Conservation (phyloP, 208 protist genomes). For the Trypanosoma caninum region DNA sequence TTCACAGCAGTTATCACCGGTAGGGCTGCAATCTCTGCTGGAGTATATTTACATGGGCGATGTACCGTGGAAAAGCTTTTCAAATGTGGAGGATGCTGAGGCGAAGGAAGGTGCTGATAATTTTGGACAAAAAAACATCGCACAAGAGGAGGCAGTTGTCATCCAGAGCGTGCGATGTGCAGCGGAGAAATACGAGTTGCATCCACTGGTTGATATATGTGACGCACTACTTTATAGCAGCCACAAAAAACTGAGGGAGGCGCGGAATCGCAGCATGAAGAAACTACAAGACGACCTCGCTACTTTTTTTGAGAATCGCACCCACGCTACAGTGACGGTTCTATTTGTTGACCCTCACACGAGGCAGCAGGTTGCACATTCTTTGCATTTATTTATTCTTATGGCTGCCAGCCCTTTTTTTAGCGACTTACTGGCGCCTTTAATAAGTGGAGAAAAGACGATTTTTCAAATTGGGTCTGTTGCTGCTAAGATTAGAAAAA, state of each 20-base stretch:
- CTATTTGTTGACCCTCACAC: constrained; percentile 82
- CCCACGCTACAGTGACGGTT: constrained; percentile 57
- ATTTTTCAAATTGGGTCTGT: constrained; percentile 46
- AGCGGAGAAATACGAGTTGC: constrained; percentile 46
- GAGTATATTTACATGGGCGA: constrained; percentile 79
- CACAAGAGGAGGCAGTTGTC: constrained; percentile 12
- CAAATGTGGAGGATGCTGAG: constrained; percentile 52
- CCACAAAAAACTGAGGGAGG: constrained; percentile 30
- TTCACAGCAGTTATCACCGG: constrained; percentile 38
- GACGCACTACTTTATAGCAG: constrained; percentile 41
- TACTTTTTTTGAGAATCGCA: constrained; percentile 31
- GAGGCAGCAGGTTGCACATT: constrained; percentile 44
- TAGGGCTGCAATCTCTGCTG: constrained; percentile 49
- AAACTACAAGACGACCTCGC: constrained; percentile 54
- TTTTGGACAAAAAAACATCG: constrained; percentile 1
- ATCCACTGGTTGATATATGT: constrained; percentile 41
- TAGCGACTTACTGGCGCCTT: constrained; percentile 63
- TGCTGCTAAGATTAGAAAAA: constrained; percentile 45
- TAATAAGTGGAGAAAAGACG: constrained; percentile 47
- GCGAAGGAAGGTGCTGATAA: constrained; percentile 12
- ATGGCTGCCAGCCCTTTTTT: constrained; percentile 62
- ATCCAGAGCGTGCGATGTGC: constrained; percentile 36
- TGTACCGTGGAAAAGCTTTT: constrained; percentile 38
- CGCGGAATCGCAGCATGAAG: constrained; percentile 34
- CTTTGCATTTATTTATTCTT: constrained; percentile 66